Base-by-base conservation (phyloP, 768 basidiomycete species). In the Boletus tomentosulus region DNA sequence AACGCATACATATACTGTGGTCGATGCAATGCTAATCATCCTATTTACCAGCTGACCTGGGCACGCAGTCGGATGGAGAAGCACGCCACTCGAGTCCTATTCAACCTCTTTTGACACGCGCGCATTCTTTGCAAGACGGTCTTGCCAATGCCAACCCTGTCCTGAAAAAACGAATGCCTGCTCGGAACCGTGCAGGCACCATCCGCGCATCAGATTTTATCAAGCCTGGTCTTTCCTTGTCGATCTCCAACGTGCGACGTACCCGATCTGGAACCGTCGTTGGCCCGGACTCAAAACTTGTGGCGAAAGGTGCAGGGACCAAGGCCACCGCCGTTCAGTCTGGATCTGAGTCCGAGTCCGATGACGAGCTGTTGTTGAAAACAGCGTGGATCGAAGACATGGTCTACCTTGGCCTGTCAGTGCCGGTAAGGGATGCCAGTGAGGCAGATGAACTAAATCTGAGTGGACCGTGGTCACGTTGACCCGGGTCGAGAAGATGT, bases 241-340 rank as follows among this genome's bases (percentile, higher is more conserved):
- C 19, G 19, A 1, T 19, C 19, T 19, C 58, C 35, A 64, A 65
- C 13, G 60, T 73, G 12, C 67, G 72, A 22, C 73, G 81, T 9
- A 76, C 77, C 9, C 74, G 79, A 44, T 80, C 78, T 46, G 81
- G 78, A 3, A 81, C 81, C 3, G 64, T 81, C 34, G 70, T 76
- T 34, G 71, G 70, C 12, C 64, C 61, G 3, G 50, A 58, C 50
- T 69, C 69, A 37, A 60, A 53, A 30, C 53, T 69, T 13, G 69
- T 44, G 24, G 30, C 51, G 7, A 53, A 56, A 45, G 25, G 41
- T 4, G 31, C 44, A 4, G 31, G 24, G 6, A 27, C 53, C 30
- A 6, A 16, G 16, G 50, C 45, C 1, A 25, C 37, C 22, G 33
- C 57, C 13, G 53, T 55, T 5, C 54, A 39, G 12, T 44, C 58